phyloP scores from a whole-genome alignment of 31 red algal species.

The Asparagopsis taxiformis region DNA sequence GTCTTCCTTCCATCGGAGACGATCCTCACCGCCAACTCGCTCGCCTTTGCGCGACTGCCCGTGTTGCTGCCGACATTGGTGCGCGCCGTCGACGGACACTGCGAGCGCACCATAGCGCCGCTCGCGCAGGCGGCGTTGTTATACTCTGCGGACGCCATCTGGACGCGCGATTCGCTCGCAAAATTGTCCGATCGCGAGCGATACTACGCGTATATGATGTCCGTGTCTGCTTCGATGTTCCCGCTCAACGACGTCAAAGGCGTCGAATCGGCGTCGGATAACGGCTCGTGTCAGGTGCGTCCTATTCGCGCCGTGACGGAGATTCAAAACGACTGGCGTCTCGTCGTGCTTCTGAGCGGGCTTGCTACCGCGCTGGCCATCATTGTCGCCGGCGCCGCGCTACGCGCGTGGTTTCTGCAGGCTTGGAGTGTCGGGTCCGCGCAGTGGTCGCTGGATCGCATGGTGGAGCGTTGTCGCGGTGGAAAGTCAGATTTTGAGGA shows the following conservation, averaged over 20 bases:
- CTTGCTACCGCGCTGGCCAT: background rate
- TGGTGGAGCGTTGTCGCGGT: too few species aligned
- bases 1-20: background rate
- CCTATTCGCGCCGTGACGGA: constrained; percentile 9
- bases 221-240: constrained; percentile 7
- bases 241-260: constrained; percentile 6
- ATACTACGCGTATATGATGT: constrained; percentile 15
- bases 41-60: background rate
- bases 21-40: background rate
- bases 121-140: constrained; percentile 4
- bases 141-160: constrained; percentile 5
- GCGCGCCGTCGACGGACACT: background rate
- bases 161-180: constrained; percentile 1
- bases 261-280: background rate
- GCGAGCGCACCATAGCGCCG: background rate
- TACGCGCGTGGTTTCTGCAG: background rate
- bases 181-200: background rate
- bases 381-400: background rate
- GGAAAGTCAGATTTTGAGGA: too few species aligned
- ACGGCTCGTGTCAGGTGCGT: background rate
- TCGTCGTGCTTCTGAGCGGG: background rate
- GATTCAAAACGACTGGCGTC: background rate
- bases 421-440: constrained; percentile 3
- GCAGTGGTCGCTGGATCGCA: constrained; percentile 3
- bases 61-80: background rate